phyloP scores from a whole-genome alignment of 768 basidiomycete species.

The Nevesoporus exiguus region DNA sequence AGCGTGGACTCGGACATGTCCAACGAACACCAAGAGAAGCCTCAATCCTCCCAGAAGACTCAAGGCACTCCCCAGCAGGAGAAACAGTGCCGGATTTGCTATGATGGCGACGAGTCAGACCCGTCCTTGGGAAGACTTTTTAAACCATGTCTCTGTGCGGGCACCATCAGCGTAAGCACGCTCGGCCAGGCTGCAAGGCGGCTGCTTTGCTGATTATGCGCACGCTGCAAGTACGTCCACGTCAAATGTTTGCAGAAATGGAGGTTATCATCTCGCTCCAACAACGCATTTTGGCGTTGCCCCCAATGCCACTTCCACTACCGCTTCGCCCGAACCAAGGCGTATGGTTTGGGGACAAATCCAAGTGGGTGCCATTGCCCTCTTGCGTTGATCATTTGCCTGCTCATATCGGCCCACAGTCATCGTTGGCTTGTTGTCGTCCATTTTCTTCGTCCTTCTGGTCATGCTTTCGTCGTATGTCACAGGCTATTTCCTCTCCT shows the following conservation, averaged over 20 bases:
- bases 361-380: conserved; percentile 44
- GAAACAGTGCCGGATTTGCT: conserved; percentile 82
- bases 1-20: conserved; percentile 10
- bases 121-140: conserved; percentile 69
- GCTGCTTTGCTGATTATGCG: conserved; percentile 20
- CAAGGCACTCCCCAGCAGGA: conserved; percentile 35
- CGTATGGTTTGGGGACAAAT: conserved; percentile 74
- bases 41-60: neutral
- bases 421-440: conserved; percentile 57
- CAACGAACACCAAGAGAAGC: conserved; percentile 14
- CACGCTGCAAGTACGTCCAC: conserved; percentile 62
- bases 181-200: neutral
- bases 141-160: conserved; percentile 65
- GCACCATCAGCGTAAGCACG: conserved; percentile 62
- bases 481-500: conserved; percentile 61
- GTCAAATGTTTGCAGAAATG: conserved; percentile 74
- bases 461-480: conserved; percentile 69
- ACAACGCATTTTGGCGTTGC: conserved; percentile 72
- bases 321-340: conserved; percentile 67
- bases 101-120: conserved; percentile 63
- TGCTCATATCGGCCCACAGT: conserved; percentile 40
- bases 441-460: conserved; percentile 58
- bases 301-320: conserved; percentile 79
- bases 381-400: conserved; percentile 3
- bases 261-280: conserved; percentile 60